Evolutionary conservation across 2,329 filamentous ascomycete genomes (phyloP).

Genomic region (Aspergillus nomiae): DNA sequence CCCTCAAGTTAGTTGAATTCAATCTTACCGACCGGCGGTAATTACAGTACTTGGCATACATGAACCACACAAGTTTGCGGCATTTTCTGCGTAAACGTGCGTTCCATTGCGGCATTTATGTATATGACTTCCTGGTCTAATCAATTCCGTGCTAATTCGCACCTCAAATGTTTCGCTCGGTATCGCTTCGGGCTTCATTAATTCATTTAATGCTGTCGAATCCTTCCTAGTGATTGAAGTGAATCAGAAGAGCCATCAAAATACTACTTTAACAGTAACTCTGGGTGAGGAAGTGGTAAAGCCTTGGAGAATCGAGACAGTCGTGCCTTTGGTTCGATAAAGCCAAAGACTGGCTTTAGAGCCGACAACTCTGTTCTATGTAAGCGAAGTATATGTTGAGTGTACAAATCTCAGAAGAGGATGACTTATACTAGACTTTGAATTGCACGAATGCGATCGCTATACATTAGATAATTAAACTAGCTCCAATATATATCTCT

Average conservation of each 20-base stretch:
- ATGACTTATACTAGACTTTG: background rate
- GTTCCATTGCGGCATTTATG: background rate
- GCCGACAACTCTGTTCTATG: background rate
- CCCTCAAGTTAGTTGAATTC: background rate
- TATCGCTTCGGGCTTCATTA: background rate
- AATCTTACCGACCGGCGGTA: background rate
- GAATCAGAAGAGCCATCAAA: background rate
- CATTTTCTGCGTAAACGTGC: background rate
- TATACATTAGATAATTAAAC: background rate
- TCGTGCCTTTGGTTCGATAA: no score
- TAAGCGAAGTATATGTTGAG: background rate
- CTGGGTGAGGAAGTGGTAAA: background rate
- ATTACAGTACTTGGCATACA: background rate
- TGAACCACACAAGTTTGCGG: background rate
- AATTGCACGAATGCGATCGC: background rate
- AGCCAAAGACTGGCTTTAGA: background rate
- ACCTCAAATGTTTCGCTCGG: background rate
- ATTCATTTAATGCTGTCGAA: background rate
- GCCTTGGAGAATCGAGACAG: no score
- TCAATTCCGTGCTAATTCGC: background rate
- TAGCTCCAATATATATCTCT: background rate
- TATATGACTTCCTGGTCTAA: background rate
- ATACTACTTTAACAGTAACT: background rate
- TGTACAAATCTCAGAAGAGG: background rate
- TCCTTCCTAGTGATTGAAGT: background rate